Evolutionary conservation across 345 rosid genomes (phyloP).

Genomic region (Turnera subulata): DNA sequence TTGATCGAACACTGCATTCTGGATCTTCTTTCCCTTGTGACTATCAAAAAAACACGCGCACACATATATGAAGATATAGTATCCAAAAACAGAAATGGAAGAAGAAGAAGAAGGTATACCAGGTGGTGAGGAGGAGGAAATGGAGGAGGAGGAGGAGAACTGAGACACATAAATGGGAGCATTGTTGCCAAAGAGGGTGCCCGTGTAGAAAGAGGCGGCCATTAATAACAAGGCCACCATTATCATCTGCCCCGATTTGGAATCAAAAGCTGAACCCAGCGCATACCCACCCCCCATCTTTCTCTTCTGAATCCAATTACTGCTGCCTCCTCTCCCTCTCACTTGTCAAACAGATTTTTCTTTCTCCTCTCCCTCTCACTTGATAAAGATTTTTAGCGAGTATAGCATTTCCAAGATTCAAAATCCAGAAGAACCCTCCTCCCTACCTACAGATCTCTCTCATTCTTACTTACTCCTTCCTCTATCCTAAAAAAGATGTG

Average conservation of each 20-base stretch:
- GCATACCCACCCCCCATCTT: conserved; percentile 56
- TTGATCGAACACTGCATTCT: too few relatives aligned
- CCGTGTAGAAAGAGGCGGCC: conserved; percentile 74
- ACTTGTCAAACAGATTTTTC: not conserved
- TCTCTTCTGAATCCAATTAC: too few relatives aligned
- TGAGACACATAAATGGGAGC: conserved; percentile 44
- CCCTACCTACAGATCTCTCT: too few relatives aligned
- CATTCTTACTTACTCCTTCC: too few relatives aligned
- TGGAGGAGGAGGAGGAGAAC: conserved; percentile 22
- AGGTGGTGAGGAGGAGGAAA: conserved; percentile 23
- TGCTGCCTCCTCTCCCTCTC: not conserved
- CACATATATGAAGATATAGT: not conserved
- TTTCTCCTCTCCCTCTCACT: too few relatives aligned
- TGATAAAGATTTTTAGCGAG: too few relatives aligned
- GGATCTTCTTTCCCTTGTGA: too few relatives aligned
- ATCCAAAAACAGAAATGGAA: not conserved
- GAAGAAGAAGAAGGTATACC: conserved; percentile 14
- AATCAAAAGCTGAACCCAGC: conserved; percentile 58
- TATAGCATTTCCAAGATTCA: too few relatives aligned
- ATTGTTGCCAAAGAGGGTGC: conserved; percentile 73
- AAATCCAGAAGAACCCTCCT: too few relatives aligned
- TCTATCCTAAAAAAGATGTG: too few relatives aligned
- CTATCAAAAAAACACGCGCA: not conserved
- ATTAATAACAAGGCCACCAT: conserved; percentile 61
- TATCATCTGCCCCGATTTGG: conserved; percentile 66